Evolutionary conservation across 176 grass and related monocot species (phyloP), one percentile per base, ranked within the genome.

Genomic region (Pontederia paniculata): DNA sequence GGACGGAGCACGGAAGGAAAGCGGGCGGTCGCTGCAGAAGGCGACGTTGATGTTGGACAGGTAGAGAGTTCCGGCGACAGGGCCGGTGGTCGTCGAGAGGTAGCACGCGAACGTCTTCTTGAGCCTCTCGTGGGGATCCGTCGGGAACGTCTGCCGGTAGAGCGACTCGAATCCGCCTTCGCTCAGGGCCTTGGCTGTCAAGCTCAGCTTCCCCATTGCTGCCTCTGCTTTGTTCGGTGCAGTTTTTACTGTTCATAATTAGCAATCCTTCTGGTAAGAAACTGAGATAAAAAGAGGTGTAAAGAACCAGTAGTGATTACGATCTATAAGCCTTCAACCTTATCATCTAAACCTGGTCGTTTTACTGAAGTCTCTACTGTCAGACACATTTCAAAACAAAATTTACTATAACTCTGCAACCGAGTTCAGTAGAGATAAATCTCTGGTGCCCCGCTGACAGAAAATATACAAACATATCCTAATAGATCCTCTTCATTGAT

Each of bases 1-100:
- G 0, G 90, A 96, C 20, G 90, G 90, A 4, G 85, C 85, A 0
- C 67, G 31, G 82, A 89, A 89, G 50, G 85, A 81, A 9, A 89
- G 79, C 1, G 90, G 90, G 20, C 90, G 76, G 42, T 96, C 90
- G 9, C 90, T 96, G 66, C 90, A 96, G 72, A 96, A 96, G 7
- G 90, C 85, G 0, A 89, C 69, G 63, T 74, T 96, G 31, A 67
- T 1, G 41, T 75, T 78, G 42, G 90, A 86, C 9, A 89, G 70
- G 73, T 96, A 96, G 3, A 96, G 76, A 28, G 85, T 96, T 19
- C 90, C 85, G 28, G 90, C 90, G 48, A 96, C 90, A 0, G 90
- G 90, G 0, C 90, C 90, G 0, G 90, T 86, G 9, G 79, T 65
- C 54, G 82, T 96, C 17, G 90, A 96, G 0, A 96, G 82, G 73